Conservation (phyloP, 257 asterid species). For the Verbena officinalis region DNA sequence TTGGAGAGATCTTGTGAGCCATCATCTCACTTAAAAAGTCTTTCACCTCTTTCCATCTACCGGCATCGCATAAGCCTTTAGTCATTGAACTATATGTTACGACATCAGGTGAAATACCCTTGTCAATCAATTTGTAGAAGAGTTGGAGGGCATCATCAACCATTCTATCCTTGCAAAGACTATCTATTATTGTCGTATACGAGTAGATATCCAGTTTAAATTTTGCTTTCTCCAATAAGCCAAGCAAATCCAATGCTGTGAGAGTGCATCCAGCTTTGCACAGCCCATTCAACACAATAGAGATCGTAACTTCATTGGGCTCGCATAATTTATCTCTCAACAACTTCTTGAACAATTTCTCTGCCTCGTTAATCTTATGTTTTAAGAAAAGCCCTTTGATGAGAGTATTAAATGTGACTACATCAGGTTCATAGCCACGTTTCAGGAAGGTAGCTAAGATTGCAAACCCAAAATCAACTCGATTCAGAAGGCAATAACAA, state of each 20-base stretch:
- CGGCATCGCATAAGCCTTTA: slow-evolving; percentile 19
- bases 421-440: slow-evolving; percentile 4
- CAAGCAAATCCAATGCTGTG: slow-evolving; percentile 18
- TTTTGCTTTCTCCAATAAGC: too few relatives aligned
- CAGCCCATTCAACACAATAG: slow-evolving; percentile 34
- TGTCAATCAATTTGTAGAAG: too few relatives aligned
- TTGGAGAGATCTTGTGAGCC: neutral
- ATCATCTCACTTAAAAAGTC: too few relatives aligned
- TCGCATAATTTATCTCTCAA: too few relatives aligned
- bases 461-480: slow-evolving; percentile 23
- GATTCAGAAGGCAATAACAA: too few relatives aligned
- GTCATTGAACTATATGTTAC: slow-evolving; percentile 17
- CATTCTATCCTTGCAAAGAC: slow-evolving; percentile 19
- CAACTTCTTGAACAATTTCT: too few relatives aligned
- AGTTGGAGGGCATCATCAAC: too few relatives aligned
- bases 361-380: too few relatives aligned
- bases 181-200: slow-evolving; percentile 7
- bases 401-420: slow-evolving; percentile 1
- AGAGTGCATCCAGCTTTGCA: slow-evolving; percentile 29
- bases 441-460: slow-evolving; percentile 29
- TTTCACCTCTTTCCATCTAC: slow-evolving; percentile 26
- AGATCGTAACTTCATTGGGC: too few relatives aligned
- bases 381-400: too few relatives aligned
- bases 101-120: neutral
- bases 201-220: neutral